A percentile compares a stretch with the other conserved stretches of the same genome.
These are phyloP conservation scores for Didymella keratinophila DNA, from an alignment of 2,329 filamentous ascomycete species.

Conservation along the genomic window DNA sequence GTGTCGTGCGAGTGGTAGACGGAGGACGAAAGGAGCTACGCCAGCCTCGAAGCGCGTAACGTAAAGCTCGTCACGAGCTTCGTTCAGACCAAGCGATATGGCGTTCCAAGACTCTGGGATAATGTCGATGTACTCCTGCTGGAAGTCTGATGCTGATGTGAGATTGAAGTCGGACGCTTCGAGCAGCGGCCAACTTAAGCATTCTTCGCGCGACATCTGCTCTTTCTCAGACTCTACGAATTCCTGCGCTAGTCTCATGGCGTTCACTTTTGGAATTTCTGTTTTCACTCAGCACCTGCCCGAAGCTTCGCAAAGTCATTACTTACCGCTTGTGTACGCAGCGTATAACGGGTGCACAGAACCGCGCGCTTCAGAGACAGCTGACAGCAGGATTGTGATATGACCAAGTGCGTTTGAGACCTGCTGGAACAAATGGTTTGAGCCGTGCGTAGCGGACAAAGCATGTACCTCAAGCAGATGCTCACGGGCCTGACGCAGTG, in stretches of 20 bases:
- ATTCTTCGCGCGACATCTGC: constrained; percentile 44
- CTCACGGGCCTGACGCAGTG: constrained; percentile 71
- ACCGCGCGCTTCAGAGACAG: constrained; percentile 42
- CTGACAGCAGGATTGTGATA: constrained; percentile 52
- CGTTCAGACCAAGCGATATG: constrained; percentile 83
- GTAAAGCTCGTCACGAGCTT: constrained; percentile 82
- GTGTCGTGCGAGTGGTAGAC: constrained; percentile 83
- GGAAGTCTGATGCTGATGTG: constrained; percentile 64
- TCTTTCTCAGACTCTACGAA: constrained; percentile 60
- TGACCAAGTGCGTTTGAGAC: constrained; percentile 48
- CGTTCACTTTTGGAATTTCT: constrained; percentile 74
- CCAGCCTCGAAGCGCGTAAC: constrained; percentile 83
- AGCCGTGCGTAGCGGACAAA: constrained; percentile 62
- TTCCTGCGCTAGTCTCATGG: constrained; percentile 71
- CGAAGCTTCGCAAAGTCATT: neutral
- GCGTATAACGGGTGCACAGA: constrained; percentile 51
- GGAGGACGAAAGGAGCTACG: constrained; percentile 82
- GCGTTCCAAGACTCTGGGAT: constrained; percentile 85
- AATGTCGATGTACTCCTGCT: constrained; percentile 82
- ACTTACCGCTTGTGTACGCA: constrained; percentile 50
- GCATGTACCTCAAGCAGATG: constrained; percentile 70
- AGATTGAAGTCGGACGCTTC: constrained; percentile 46
- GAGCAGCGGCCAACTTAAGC: constrained; percentile 52
- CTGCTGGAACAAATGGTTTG: constrained; percentile 63
- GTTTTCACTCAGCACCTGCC: constrained; percentile 38